Conservation (phyloP, 2,329 filamentous ascomycete species). For the Cyclaneusma minus region DNA sequence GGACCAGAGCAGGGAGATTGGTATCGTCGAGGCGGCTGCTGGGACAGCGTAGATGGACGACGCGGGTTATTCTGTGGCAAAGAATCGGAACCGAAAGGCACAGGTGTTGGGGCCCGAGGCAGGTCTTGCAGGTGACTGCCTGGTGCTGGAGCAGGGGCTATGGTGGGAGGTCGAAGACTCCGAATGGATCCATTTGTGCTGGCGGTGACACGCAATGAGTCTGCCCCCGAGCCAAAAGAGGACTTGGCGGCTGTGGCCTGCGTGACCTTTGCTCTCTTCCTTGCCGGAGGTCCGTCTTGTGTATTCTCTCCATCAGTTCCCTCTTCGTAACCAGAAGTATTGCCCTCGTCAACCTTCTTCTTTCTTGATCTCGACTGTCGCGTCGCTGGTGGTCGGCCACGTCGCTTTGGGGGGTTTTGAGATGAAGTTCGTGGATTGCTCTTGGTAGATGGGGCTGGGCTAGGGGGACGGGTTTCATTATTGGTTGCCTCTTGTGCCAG, state of each 20-base stretch:
- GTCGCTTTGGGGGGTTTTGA: too few species aligned
- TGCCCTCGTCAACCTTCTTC: too few species aligned
- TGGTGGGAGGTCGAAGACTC: constrained; percentile 58
- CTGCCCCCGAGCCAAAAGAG: constrained; percentile 56
- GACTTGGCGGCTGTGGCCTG: constrained; percentile 55
- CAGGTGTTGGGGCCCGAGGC: constrained; percentile 64
- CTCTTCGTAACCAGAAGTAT: constrained; percentile 61
- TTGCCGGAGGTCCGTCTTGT: constrained; percentile 32
- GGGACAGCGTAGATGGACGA: constrained; percentile 42
- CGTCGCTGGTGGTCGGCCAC: too few species aligned
- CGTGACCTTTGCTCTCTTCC: constrained; percentile 69
- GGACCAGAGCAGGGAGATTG: constrained; percentile 27
- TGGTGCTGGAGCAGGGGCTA: constrained; percentile 26
- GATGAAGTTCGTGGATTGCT: too few species aligned
- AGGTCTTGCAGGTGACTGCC: constrained; percentile 49
- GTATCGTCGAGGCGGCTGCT: constrained; percentile 19
- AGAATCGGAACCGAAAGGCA: constrained; percentile 28
- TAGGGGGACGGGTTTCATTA: too few species aligned
- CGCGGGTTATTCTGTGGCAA: constrained; percentile 36
- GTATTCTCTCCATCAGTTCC: constrained; percentile 30
- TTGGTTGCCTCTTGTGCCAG: too few species aligned
- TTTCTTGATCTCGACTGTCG: too few species aligned
- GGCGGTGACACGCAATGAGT: constrained; percentile 77
- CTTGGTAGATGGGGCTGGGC: too few species aligned
- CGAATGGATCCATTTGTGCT: constrained; percentile 82